These are phyloP conservation scores for Trichothecium sympodiale DNA, from an alignment of 2,329 filamentous ascomycete species.

Conservation along the genomic window DNA sequence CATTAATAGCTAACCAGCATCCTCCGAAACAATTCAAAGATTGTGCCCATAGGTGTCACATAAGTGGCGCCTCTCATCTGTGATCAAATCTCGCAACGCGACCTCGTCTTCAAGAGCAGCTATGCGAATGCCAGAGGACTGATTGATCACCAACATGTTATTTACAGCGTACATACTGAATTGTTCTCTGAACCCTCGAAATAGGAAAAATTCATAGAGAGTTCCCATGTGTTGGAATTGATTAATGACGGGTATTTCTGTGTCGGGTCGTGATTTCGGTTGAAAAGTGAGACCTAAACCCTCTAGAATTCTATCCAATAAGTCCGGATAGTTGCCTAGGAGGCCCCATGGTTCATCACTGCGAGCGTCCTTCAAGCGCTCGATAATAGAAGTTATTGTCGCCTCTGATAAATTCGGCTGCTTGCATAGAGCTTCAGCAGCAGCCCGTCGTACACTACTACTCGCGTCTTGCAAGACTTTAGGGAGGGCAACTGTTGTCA, in stretches of 20 bases:
- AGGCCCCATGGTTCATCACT: neutral
- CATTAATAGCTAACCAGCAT: neutral
- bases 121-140: constrained; percentile 1
- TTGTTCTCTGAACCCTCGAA: constrained; percentile 1
- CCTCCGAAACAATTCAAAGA: neutral
- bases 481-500: neutral
- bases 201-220: constrained; percentile 1
- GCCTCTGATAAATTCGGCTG: constrained; percentile 2
- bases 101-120: neutral
- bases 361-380: neutral
- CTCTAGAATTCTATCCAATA: constrained; percentile 4
- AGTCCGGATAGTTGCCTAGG: neutral
- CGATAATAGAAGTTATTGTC: neutral
- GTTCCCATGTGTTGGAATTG: neutral
- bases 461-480: neutral
- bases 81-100: neutral
- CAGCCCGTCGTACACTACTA: neutral
- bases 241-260: neutral
- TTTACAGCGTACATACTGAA: constrained; percentile 1
- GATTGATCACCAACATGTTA: neutral
- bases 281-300: neutral
- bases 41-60: neutral
- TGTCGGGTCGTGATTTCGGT: neutral
- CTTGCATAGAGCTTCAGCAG: constrained; percentile 1
- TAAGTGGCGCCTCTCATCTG: neutral